These are phyloP conservation scores for Excoecaria agallocha DNA, from an alignment of 345 rosid genomes.

Conservation along the genomic window DNA sequence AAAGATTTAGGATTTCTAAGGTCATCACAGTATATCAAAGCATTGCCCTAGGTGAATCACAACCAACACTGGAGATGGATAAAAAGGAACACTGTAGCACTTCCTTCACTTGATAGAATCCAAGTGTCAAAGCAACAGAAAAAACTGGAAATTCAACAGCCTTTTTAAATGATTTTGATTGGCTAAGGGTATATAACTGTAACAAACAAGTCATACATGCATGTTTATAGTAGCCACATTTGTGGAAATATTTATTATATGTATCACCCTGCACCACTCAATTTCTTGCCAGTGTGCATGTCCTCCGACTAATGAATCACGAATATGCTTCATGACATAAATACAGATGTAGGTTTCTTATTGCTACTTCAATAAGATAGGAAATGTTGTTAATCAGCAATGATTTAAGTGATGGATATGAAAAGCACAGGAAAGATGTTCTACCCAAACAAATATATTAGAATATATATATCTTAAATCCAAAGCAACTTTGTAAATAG, in stretches of 20 bases:
- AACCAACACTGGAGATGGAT: not conserved
- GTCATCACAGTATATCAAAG: not conserved
- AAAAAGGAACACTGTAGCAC: not conserved
- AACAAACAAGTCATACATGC: not conserved
- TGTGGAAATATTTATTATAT: not conserved
- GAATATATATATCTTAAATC: not conserved
- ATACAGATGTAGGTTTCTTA: not conserved
- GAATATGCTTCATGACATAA: not conserved
- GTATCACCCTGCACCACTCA: not conserved
- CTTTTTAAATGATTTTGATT: not conserved
- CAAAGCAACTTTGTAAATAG: not conserved
- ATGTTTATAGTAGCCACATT: not conserved
- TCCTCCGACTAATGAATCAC: not conserved
- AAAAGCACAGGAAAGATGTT: not conserved
- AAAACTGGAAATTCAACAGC: not conserved
- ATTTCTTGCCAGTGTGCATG: not conserved
- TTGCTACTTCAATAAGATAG: constrained; percentile 3
- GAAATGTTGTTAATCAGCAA: not conserved
- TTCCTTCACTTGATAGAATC: not conserved
- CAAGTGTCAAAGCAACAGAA: not conserved
- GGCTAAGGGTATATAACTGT: not conserved
- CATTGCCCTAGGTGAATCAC: not conserved
- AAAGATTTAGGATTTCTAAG: not conserved
- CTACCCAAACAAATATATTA: not conserved
- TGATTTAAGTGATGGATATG: not conserved